Percentiles rank a stretch among this genome's conserved stretches.
Conservation (phyloP, 352 stramenopile species). For the Thalassiosira ordinaria region DNA sequence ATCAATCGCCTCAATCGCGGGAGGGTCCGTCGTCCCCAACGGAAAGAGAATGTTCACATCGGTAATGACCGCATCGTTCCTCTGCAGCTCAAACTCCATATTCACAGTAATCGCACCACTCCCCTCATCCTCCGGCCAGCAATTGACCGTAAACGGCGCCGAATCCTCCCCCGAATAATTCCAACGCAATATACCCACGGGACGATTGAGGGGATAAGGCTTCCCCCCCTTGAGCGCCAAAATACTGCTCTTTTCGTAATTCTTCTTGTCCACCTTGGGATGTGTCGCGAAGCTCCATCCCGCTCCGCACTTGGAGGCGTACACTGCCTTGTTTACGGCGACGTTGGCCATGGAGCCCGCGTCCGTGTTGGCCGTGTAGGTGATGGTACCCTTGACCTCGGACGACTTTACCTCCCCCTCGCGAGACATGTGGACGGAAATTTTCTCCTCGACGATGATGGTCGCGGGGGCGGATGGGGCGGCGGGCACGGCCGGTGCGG, state of each 20-base stretch:
- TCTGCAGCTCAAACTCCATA: conserved; percentile 88
- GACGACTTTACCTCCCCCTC: conserved; percentile 87
- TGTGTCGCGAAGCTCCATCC: conserved; percentile 89
- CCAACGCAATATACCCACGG: conserved; percentile 89
- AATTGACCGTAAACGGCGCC: conserved; percentile 89
- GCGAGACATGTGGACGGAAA: conserved; percentile 84
- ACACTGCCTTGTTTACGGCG: conserved; percentile 79
- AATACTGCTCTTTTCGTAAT: conserved; percentile 83
- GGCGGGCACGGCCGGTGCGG: conserved; percentile 48
- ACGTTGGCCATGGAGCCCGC: conserved; percentile 82
- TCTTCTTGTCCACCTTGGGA: conserved; percentile 89
- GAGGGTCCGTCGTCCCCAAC: conserved; percentile 82
- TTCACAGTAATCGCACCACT: conserved; percentile 88
- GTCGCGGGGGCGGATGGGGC: conserved; percentile 82
- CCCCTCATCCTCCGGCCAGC: conserved; percentile 90
- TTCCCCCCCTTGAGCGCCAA: conserved; percentile 88
- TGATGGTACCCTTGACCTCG: conserved; percentile 89
- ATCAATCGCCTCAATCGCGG: conserved; percentile 86
- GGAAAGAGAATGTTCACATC: conserved; percentile 89
- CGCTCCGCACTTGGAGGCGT: conserved; percentile 40
- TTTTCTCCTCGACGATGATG: conserved; percentile 87
- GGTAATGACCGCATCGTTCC: conserved; percentile 82
- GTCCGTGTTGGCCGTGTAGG: conserved; percentile 88
- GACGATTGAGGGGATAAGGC: conserved; percentile 80
- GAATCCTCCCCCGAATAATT: conserved; percentile 83